A percentile compares a stretch with the other conserved stretches of the same genome.
phyloP scores from a whole-genome alignment of 75 land plant species.

The Pseudotsuga menziesii region DNA sequence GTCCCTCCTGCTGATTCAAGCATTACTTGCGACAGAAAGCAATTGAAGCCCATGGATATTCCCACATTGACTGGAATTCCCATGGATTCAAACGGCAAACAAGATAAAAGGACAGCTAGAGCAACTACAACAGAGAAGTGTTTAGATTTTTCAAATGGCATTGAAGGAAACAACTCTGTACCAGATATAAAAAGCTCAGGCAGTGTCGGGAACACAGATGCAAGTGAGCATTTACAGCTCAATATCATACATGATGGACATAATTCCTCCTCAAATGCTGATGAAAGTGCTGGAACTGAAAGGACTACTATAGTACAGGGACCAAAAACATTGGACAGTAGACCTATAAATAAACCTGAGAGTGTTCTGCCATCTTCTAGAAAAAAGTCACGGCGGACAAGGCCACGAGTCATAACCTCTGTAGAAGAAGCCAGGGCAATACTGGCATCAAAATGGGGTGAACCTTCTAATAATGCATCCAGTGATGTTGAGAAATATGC shows the following conservation, averaged over 20 bases:
- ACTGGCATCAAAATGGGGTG: constrained; percentile 33
- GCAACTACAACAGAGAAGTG: not conserved
- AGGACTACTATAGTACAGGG: not conserved
- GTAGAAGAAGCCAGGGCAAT: constrained; percentile 68
- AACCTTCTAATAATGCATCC: not conserved
- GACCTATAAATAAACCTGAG: not conserved
- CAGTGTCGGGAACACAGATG: not conserved
- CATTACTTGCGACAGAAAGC: not conserved
- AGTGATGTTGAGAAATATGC: not conserved
- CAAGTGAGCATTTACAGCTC: not conserved
- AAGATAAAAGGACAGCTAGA: not conserved
- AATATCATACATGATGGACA: not conserved
- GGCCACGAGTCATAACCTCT: constrained; percentile 52
- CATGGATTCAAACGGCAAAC: not conserved
- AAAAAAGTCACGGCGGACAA: constrained; percentile 11
- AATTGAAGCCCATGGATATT: not conserved
- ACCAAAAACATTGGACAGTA: not conserved
- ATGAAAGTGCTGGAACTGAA: constrained; percentile 7
- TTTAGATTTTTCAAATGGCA: not conserved
- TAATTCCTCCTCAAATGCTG: not conserved
- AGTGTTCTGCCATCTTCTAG: constrained; percentile 5
- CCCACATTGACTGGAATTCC: not conserved
- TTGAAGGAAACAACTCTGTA: not conserved
- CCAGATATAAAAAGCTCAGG: not conserved
- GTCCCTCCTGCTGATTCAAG: not conserved